Evolutionary conservation across 2,329 filamentous ascomycete species (phyloP).

Genomic region (Blastomyces percursus): DNA sequence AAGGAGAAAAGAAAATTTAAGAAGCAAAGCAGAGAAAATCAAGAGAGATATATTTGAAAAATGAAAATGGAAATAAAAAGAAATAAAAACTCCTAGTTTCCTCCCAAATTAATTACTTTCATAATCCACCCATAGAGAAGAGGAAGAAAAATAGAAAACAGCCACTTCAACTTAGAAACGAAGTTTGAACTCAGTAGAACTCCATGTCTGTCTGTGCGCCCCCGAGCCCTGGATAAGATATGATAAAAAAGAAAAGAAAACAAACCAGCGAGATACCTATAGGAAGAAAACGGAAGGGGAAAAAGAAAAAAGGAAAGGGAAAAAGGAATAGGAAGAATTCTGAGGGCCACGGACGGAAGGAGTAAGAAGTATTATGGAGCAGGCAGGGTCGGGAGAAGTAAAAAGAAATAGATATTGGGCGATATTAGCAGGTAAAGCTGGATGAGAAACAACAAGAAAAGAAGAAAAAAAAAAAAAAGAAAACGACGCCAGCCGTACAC

Average conservation of each 20-base stretch:
- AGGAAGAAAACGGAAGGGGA: neutral
- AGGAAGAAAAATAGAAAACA: too few species aligned
- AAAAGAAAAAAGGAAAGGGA: neutral
- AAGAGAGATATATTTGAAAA: neutral
- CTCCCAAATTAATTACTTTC: neutral
- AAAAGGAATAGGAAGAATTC: neutral
- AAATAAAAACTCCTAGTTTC: neutral
- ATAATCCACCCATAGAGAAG: neutral
- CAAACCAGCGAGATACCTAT: neutral
- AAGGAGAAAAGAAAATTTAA: too few species aligned
- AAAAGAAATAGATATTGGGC: neutral
- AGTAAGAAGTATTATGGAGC: neutral
- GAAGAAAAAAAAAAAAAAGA: neutral
- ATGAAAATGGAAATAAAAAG: neutral
- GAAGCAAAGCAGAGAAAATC: neutral
- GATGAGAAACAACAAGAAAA: slow-evolving; percentile 5
- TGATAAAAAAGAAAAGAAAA: neutral
- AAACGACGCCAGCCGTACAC: neutral
- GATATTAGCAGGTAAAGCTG: neutral
- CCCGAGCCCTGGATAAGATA: neutral
- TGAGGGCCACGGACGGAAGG: neutral
- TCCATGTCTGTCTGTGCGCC: neutral
- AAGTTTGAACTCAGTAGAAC: neutral
- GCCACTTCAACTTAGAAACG: neutral
- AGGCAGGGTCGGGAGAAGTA: neutral